phyloP scores from a whole-genome alignment of 768 basidiomycete genomes.

The Amanita inopinata region DNA sequence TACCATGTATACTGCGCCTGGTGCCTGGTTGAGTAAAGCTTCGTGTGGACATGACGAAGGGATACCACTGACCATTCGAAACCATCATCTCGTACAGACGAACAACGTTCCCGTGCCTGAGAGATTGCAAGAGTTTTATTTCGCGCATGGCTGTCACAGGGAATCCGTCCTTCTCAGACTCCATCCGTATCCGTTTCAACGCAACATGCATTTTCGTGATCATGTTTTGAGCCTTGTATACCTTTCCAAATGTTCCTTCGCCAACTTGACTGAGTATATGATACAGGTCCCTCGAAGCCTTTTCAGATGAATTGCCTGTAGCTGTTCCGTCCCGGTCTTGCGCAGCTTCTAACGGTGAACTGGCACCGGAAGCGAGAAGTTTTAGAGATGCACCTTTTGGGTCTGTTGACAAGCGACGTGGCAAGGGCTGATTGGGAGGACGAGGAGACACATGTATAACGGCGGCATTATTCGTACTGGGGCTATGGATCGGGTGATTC shows the following conservation, averaged over 20 bases:
- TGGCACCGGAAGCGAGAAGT: neutral
- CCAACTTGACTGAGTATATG: conserved; percentile 89
- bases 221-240: conserved; percentile 87
- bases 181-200: conserved; percentile 95
- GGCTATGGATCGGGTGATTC: neutral
- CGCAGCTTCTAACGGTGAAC: conserved; percentile 4
- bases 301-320: conserved; percentile 12
- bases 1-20: conserved; percentile 97
- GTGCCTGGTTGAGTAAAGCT: conserved; percentile 9
- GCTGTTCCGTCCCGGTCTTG: conserved; percentile 3
- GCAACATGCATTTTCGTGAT: conserved; percentile 75
- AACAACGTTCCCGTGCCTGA: conserved; percentile 86
- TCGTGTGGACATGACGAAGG: neutral
- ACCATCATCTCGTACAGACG: conserved; percentile 98
- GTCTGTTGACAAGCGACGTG: neutral
- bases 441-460: neutral
- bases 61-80: conserved; percentile 61
- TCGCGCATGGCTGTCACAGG: conserved; percentile 99
- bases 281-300: conserved; percentile 52
- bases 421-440: neutral
- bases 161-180: conserved; percentile 94
- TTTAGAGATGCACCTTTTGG: neutral
- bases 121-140: conserved; percentile 90
- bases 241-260: conserved; percentile 97
- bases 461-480: neutral